Evolutionary conservation across 192 early-diverging fungal genomes (phyloP).

Genomic region (Coemansia sp.): DNA sequence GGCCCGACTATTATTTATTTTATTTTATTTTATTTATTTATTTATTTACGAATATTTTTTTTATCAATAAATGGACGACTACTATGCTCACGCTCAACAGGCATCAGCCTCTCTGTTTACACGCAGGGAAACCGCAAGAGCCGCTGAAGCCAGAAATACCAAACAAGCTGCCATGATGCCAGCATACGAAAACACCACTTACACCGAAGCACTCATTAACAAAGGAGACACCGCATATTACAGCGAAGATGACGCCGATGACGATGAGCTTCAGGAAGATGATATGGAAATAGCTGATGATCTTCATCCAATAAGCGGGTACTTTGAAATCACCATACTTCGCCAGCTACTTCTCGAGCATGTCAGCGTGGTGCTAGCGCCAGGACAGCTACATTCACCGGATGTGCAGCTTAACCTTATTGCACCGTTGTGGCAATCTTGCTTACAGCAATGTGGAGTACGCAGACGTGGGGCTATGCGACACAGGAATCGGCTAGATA

Average conservation of each 20-base stretch:
- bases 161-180: neutral
- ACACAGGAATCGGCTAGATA: conserved; percentile 5
- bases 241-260: neutral
- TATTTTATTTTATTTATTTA: too few species aligned
- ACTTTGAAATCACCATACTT: conserved; percentile 24
- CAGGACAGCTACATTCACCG: conserved; percentile 35
- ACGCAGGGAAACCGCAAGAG: neutral
- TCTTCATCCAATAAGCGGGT: conserved; percentile 32
- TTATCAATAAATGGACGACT: conserved; percentile 12
- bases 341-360: conserved; percentile 34
- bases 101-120: conserved; percentile 6
- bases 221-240: neutral
- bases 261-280: too few species aligned
- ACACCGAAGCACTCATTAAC: neutral
- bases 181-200: neutral
- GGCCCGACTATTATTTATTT: too few species aligned
- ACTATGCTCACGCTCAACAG: conserved; percentile 13
- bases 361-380: conserved; percentile 31
- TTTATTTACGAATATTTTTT: too few species aligned
- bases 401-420: conserved; percentile 43
- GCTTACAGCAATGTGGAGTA: conserved; percentile 31
- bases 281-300: conserved; percentile 26
- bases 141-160: too few species aligned
- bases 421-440: conserved; percentile 33
- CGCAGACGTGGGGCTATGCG: conserved; percentile 34